A percentile compares a stretch with the other conserved stretches of the same genome.
Evolutionary conservation across 768 basidiomycete species (phyloP).

Genomic region (Amanita brunnescens): DNA sequence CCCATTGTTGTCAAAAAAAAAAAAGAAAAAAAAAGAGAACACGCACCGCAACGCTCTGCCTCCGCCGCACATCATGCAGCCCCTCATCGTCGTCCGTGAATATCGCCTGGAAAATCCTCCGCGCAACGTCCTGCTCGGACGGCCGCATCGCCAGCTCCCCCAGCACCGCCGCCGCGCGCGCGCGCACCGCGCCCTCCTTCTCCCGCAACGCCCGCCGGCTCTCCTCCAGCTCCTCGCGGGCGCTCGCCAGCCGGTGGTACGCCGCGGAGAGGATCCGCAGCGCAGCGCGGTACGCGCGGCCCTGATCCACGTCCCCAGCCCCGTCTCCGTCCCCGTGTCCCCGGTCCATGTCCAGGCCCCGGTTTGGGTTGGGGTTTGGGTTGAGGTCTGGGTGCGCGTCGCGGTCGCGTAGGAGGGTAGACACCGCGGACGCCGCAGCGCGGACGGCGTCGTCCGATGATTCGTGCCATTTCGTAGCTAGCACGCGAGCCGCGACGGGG

Average conservation of each 20-base stretch:
- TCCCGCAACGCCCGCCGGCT: conserved; percentile 42
- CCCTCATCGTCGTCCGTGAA: conserved; percentile 47
- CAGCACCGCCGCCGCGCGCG: conserved; percentile 46
- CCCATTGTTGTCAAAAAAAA: not conserved
- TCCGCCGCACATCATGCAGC: conserved; percentile 41
- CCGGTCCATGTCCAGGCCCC: too few species aligned
- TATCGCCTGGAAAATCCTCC: conserved; percentile 56
- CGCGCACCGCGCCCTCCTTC: conserved; percentile 46
- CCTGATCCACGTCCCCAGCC: conserved; percentile 23
- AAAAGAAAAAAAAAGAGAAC: not conserved
- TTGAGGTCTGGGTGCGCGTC: too few species aligned
- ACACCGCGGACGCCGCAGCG: conserved; percentile 45
- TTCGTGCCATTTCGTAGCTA: conserved; percentile 69
- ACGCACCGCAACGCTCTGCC: conserved; percentile 53
- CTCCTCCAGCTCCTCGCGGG: conserved; percentile 57
- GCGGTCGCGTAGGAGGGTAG: too few species aligned
- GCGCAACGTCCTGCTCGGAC: conserved; percentile 61
- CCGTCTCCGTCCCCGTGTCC: too few species aligned
- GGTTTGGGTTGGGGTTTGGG: too few species aligned
- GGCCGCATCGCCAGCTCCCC: conserved; percentile 37
- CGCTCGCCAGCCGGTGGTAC: conserved; percentile 46
- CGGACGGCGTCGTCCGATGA: conserved; percentile 71
- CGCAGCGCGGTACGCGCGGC: conserved; percentile 57
- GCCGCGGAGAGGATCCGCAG: conserved; percentile 66
- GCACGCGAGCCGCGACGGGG: conserved; percentile 21